Evolutionary conservation across 2,329 filamentous ascomycete species (phyloP), one percentile per base, ranked within the genome.

Genomic region (Claviceps fusiformis): DNA sequence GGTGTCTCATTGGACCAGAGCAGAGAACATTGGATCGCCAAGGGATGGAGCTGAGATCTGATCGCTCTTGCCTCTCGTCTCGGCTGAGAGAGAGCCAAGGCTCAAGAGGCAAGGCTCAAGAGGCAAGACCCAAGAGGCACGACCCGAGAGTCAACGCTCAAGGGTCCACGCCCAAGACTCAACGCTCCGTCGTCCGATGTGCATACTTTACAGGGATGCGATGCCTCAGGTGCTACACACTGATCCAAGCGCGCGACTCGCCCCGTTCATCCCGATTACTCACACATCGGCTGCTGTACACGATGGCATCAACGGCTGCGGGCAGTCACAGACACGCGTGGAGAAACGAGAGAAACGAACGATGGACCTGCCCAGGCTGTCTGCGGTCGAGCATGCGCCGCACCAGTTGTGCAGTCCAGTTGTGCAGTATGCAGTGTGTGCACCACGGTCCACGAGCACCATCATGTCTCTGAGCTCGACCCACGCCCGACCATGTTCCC

Each of bases 31-130:
- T 24, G 41, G 37, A 35, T 33, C 29, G 43, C n/a, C 13, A 49
- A 52, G 3, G 41, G 52, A 53, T 29, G 24, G 35, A 54, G 52
- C 24, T 54, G 37, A 49, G 46, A 54, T 50, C 44, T 41, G 52
- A 47, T 41, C 11, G 45, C 52, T 54, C 52, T 41, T 53, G 29
- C 29, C 27, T 27, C 31, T 19, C 48, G 31, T 50, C 31, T 50
- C n/a, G 17, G 29, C n/a, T 39, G 19, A 24, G 43, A 44, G 8
- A 44, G 8, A 19, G 41, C 35, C 35, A 37, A 11, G 35, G 35
- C 35, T 37, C 35, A 19, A 19, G 19, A 19, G 19, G 19, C 19
- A 19, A 19, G 19, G 19, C 19, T 19, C 19, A 19, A 19, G 19
- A 19, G 19, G 19, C 19, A 19, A 19, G 19, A 19, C 19, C 19